phyloP scores from a whole-genome alignment of 139 green algal species.

The Chlorella sp. region DNA sequence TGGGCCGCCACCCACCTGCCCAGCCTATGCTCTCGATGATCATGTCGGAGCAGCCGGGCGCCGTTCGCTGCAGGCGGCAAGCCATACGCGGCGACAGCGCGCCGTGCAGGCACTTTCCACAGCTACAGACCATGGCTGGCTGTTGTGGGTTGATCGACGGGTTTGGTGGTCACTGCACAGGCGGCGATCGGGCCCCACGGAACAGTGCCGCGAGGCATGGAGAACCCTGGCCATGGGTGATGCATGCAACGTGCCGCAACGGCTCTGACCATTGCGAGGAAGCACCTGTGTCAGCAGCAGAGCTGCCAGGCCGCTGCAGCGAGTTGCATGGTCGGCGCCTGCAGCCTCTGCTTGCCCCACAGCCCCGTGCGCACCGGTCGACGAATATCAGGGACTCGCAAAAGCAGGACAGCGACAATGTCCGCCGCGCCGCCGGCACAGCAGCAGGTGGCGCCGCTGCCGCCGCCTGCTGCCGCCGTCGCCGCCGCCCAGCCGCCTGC shows the following conservation, averaged over 20 bases:
- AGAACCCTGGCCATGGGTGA: no score
- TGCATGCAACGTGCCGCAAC: no score
- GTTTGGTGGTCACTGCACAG: no score
- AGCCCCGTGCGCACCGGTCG: background rate
- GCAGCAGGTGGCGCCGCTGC: background rate
- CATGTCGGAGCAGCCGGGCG: slow-evolving; percentile 22
- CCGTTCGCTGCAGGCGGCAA: slow-evolving; percentile 8
- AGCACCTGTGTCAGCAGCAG: background rate
- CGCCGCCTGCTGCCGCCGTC: background rate
- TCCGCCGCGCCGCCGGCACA: background rate
- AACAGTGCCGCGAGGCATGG: no score
- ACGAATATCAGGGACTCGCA: background rate
- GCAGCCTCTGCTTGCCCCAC: background rate
- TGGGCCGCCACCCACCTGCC: background rate
- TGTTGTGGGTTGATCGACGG: no score
- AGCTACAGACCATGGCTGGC: slow-evolving; percentile 25
- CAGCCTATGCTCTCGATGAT: slow-evolving; percentile 37
- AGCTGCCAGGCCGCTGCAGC: background rate
- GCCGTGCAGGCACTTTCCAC: slow-evolving; percentile 35
- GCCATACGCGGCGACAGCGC: slow-evolving; percentile 35
- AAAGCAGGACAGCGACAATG: background rate
- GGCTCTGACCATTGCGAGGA: background rate
- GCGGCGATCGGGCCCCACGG: no score
- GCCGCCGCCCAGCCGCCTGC: background rate
- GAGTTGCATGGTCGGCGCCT: background rate